phyloP scores from a whole-genome alignment of 192 early-diverging fungal species.

The Entomortierella parvispora region DNA sequence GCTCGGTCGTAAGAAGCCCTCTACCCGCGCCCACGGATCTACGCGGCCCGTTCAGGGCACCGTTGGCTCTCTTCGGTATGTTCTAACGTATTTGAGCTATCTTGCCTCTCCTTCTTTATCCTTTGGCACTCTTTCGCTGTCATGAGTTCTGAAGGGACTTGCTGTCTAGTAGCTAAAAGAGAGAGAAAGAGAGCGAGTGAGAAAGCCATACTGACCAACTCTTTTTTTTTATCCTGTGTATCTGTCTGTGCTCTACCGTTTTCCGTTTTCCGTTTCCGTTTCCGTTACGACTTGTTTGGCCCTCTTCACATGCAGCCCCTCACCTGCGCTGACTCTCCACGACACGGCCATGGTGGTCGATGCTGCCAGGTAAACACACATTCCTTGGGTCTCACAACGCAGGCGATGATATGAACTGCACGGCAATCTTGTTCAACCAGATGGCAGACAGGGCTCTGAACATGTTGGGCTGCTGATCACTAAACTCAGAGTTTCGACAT shows the following conservation, averaged over 20 bases:
- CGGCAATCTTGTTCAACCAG: background rate
- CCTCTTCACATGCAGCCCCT: constrained; percentile 31
- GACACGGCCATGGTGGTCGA: constrained; percentile 51
- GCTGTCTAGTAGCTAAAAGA: no score
- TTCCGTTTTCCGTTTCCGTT: background rate
- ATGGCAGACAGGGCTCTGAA: background rate
- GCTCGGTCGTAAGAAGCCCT: constrained; percentile 49
- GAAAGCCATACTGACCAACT: no score
- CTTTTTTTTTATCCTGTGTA: background rate
- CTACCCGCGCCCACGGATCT: constrained; percentile 23
- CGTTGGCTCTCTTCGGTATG: constrained; percentile 45
- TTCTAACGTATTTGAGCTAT: constrained; percentile 20
- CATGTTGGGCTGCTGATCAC: background rate
- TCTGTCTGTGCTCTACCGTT: background rate
- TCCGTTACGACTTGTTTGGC: background rate
- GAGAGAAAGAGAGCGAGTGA: no score
- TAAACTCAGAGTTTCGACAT: constrained; percentile 9
- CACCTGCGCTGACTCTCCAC: constrained; percentile 34
- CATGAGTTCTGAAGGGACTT: no score
- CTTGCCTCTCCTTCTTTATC: no score
- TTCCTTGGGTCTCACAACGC: no score
- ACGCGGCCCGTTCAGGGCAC: constrained; percentile 52
- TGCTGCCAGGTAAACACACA: constrained; percentile 50
- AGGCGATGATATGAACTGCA: background rate
- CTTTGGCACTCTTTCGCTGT: no score